A percentile compares a stretch with the other conserved stretches of the same genome.
phyloP scores from a whole-genome alignment of 805 yeast genomes.

The Jamesozyma jinghongensis region DNA sequence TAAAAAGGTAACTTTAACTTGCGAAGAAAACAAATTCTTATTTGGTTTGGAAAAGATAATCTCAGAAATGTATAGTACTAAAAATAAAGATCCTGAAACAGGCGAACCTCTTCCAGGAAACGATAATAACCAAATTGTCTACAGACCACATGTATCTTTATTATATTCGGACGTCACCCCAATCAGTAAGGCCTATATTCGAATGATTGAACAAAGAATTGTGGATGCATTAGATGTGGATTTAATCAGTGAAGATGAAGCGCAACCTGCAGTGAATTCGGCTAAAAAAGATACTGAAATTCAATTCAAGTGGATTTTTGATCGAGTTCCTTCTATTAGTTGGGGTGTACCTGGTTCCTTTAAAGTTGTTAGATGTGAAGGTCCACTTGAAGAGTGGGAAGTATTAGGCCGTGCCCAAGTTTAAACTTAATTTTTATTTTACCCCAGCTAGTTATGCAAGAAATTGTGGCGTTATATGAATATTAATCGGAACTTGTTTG shows the following conservation, averaged over 20 bases:
- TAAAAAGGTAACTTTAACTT: constrained; percentile 22
- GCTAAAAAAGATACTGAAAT: constrained; percentile 7
- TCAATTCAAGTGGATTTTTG: constrained; percentile 21
- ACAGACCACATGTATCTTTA: constrained; percentile 64
- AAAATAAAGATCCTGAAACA: constrained; percentile 24
- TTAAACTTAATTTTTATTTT: background rate
- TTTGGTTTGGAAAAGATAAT: constrained; percentile 38
- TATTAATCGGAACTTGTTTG: no score
- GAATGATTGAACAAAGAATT: constrained; percentile 55
- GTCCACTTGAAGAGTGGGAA: constrained; percentile 63
- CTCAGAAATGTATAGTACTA: constrained; percentile 44
- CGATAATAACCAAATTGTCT: constrained; percentile 38
- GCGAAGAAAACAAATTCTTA: constrained; percentile 22
- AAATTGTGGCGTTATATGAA: no score
- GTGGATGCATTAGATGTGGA: constrained; percentile 51
- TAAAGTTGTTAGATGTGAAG: constrained; percentile 60
- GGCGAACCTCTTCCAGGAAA: no score
- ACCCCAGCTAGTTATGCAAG: no score
- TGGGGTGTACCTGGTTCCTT: constrained; percentile 63
- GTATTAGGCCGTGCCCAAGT: constrained; percentile 42
- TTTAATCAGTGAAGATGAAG: constrained; percentile 8
- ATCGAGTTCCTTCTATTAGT: constrained; percentile 17
- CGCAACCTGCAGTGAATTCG: no score
- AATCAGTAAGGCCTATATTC: constrained; percentile 55
- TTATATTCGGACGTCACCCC: constrained; percentile 59